Evolutionary conservation across 2,329 filamentous ascomycete genomes (phyloP).

Genomic region (Endothia cerciana): DNA sequence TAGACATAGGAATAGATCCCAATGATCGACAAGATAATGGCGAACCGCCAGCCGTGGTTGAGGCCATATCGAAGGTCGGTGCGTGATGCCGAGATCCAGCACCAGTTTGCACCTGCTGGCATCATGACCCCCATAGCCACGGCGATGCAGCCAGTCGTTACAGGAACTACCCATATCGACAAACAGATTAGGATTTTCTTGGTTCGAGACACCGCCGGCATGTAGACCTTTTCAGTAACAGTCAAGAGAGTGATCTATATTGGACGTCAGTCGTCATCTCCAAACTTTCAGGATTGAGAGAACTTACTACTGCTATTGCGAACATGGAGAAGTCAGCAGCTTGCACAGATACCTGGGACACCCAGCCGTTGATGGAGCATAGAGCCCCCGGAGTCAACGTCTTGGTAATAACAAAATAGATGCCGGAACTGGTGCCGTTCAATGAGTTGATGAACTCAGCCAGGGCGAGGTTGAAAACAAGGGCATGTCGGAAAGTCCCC

Average conservation of each 20-base stretch:
- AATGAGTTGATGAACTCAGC: conserved; percentile 45
- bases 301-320: conserved; percentile 45
- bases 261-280: background rate
- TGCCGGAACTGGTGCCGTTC: conserved; percentile 48
- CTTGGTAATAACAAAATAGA: conserved; percentile 37
- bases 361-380: conserved; percentile 48
- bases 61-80: conserved; percentile 46
- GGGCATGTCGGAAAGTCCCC: conserved; percentile 7
- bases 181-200: conserved; percentile 41
- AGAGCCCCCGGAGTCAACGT: conserved; percentile 37
- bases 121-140: conserved; percentile 37
- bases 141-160: conserved; percentile 42
- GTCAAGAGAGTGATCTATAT: conserved; percentile 15
- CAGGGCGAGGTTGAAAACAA: conserved; percentile 10
- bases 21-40: conserved; percentile 46
- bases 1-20: conserved; percentile 48
- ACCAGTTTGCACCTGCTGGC: conserved; percentile 47
- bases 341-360: conserved; percentile 51
- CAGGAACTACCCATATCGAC: conserved; percentile 45
- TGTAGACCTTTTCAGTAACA: conserved; percentile 37
- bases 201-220: conserved; percentile 37
- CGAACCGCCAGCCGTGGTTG: conserved; percentile 50
- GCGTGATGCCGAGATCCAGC: conserved; percentile 46
- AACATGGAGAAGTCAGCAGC: conserved; percentile 48
- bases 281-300: too few species aligned